Conservation (phyloP, 208 protist species). For the Leishmania amazonensis region DNA sequence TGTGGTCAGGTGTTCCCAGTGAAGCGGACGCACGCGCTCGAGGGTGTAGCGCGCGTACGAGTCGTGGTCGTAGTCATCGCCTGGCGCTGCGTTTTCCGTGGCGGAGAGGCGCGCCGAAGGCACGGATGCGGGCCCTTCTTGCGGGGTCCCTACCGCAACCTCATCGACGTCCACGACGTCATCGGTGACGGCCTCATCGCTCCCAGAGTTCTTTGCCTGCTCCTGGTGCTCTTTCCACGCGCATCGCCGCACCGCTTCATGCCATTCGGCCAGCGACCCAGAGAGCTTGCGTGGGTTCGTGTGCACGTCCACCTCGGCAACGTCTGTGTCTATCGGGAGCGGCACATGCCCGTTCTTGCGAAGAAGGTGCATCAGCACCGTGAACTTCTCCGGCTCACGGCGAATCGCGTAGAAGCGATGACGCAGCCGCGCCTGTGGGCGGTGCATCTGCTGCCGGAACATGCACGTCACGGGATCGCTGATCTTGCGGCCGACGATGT, state of each 20-base stretch:
- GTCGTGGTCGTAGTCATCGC: conserved; percentile 37
- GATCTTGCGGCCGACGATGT: conserved; percentile 62
- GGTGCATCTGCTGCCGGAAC: conserved; percentile 67
- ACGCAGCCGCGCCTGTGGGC: conserved; percentile 41
- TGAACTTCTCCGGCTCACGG: conserved; percentile 69
- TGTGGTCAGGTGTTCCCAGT: conserved; percentile 77
- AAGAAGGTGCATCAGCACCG: conserved; percentile 62
- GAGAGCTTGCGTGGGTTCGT: conserved; percentile 44
- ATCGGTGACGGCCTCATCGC: conserved; percentile 5
- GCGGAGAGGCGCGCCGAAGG: neutral
- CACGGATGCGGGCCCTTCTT: neutral
- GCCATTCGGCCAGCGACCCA: conserved; percentile 53
- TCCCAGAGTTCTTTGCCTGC: neutral
- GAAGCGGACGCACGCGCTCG: conserved; percentile 64
- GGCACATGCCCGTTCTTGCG: conserved; percentile 65
- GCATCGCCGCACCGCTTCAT: conserved; percentile 10
- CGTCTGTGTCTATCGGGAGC: conserved; percentile 47
- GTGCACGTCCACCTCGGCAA: conserved; percentile 44
- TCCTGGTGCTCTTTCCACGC: conserved; percentile 4
- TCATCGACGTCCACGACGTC: neutral
- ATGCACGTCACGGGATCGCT: conserved; percentile 60
- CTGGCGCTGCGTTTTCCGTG: neutral
- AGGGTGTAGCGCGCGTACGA: conserved; percentile 42
- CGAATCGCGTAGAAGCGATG: conserved; percentile 74
- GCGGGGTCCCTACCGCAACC: too few relatives aligned